A percentile compares a stretch with the other conserved stretches of the same genome.
These are phyloP conservation scores for Cercospora sojina DNA, from an alignment of 2,329 filamentous ascomycete species.

Conservation along the genomic window DNA sequence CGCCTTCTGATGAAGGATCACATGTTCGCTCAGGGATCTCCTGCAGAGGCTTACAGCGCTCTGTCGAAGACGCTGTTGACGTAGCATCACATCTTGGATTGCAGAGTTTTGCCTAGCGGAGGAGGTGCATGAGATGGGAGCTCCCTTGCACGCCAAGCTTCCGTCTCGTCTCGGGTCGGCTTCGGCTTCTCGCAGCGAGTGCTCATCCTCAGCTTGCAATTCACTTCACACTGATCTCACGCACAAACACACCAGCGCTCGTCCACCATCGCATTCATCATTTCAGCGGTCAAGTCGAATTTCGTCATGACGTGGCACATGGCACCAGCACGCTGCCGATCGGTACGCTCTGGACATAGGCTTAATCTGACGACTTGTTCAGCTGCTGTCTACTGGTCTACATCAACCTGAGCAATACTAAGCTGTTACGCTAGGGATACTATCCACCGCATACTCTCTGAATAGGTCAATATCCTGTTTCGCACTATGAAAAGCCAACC, in stretches of 20 bases:
- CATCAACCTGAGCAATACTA: not conserved
- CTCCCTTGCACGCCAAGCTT: not conserved
- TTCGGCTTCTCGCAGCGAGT: not conserved
- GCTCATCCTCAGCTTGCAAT: not conserved
- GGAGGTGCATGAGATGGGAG: not conserved
- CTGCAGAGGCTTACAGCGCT: slow-evolving; percentile 17
- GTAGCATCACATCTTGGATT: slow-evolving; percentile 26
- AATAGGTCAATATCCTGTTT: not conserved
- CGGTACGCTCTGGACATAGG: not conserved
- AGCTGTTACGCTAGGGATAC: not conserved
- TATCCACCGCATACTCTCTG: not conserved
- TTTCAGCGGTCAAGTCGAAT: not conserved
- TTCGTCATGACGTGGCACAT: not conserved
- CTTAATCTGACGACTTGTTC: not conserved
- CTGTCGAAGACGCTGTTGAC: slow-evolving; percentile 23
- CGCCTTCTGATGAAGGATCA: not conserved
- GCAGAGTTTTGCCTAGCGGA: not conserved
- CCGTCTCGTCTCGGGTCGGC: not conserved
- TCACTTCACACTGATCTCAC: not conserved
- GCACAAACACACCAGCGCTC: not conserved
- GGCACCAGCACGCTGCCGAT: not conserved
- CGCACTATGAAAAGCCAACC: not conserved
- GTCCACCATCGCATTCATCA: not conserved
- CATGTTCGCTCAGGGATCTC: slow-evolving; percentile 12
- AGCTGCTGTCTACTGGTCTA: not conserved